Evolutionary conservation across 345 rosid species (phyloP).

Genomic region (Pistacia vera): DNA sequence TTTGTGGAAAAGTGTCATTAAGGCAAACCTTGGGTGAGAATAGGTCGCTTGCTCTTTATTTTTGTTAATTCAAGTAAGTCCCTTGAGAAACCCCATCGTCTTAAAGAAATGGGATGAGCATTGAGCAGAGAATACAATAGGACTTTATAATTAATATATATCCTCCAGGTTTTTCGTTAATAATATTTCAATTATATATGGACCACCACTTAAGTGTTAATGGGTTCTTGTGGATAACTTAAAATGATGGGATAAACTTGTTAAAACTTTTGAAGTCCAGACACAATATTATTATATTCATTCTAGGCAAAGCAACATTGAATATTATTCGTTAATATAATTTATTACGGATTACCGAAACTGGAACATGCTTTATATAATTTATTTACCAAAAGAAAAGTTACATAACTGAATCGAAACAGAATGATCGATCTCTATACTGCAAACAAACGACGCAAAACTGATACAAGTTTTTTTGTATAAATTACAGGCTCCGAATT

Average conservation of each 20-base stretch:
- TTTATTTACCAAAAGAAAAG: not conserved
- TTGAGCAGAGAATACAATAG: not conserved
- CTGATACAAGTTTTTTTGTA: not conserved
- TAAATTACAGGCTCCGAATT: not conserved
- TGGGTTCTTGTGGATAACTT: not conserved
- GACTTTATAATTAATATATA: not conserved
- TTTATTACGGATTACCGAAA: not conserved
- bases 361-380: too few species aligned
- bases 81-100: not conserved
- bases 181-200: not conserved
- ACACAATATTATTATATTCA: not conserved
- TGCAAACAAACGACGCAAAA: not conserved
- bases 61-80: not conserved
- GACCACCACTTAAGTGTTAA: conserved; percentile 5
- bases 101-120: not conserved
- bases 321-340: not conserved
- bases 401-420: not conserved
- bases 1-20: too few species aligned
- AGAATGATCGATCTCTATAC: not conserved
- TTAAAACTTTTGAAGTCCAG: not conserved
- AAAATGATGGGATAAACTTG: not conserved
- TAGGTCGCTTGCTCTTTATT: too few species aligned
- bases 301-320: not conserved
- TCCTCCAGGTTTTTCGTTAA: not conserved
- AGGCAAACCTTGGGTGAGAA: too few species aligned